Percentiles rank a stretch among this genome's conserved stretches.
These are phyloP conservation scores for Gastrolobium bilobum DNA, from an alignment of 306 rosid genomes.

Conservation along the genomic window DNA sequence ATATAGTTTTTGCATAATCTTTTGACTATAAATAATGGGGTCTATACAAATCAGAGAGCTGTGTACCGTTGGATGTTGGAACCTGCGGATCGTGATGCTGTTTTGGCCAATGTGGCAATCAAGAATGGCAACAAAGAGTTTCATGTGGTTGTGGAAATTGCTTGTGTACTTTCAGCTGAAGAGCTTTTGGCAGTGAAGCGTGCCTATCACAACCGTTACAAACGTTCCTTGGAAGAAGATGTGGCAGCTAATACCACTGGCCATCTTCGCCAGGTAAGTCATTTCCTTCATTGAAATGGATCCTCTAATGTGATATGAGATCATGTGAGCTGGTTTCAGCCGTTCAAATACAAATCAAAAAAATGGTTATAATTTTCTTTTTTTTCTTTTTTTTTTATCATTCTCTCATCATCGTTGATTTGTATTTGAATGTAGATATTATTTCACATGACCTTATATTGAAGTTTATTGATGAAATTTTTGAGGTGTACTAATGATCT, in stretches of 20 bases:
- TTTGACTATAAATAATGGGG: neutral
- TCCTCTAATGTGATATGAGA: no score
- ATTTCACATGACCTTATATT: no score
- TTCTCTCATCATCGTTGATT: no score
- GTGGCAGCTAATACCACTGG: slow-evolving; percentile 73
- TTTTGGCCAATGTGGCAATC: slow-evolving; percentile 75
- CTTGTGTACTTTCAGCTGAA: slow-evolving; percentile 68
- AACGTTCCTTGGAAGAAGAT: slow-evolving; percentile 89
- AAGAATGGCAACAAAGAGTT: slow-evolving; percentile 55
- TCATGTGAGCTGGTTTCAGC: no score
- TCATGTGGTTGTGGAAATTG: slow-evolving; percentile 68
- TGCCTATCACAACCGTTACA: slow-evolving; percentile 81
- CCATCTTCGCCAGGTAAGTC: slow-evolving; percentile 75
- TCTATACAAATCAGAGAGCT: slow-evolving; percentile 58
- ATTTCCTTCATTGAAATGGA: neutral
- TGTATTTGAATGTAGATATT: no score
- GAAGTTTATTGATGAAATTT: neutral
- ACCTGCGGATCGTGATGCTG: slow-evolving; percentile 79
- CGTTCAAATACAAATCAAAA: no score
- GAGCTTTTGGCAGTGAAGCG: slow-evolving; percentile 72
- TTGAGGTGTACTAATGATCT: neutral
- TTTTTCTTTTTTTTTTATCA: no score
- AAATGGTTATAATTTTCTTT: no score
- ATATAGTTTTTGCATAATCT: neutral
- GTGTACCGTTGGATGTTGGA: slow-evolving; percentile 81